phyloP scores from a whole-genome alignment of 192 early-diverging fungal genomes.

The Cladochytrium replicatum region DNA sequence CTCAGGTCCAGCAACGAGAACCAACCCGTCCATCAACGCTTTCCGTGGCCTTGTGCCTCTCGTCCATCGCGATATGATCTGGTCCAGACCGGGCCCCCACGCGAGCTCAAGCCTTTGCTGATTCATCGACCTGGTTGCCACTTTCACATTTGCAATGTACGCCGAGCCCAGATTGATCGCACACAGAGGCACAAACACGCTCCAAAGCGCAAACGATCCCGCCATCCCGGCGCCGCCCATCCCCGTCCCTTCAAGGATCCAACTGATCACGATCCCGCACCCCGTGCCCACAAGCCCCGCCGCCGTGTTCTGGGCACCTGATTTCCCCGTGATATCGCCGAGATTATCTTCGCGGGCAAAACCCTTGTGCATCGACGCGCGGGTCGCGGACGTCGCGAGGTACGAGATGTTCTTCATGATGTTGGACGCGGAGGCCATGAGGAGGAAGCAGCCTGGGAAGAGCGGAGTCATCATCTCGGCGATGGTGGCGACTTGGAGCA shows the following conservation, averaged over 20 bases:
- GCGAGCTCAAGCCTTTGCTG: slow-evolving; percentile 33
- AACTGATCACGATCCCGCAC: slow-evolving; percentile 32
- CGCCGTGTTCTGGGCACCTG: slow-evolving; percentile 70
- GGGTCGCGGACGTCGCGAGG: slow-evolving; percentile 69
- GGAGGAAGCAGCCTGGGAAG: slow-evolving; percentile 62
- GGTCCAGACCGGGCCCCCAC: background rate
- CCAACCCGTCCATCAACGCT: background rate
- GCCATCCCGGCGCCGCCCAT: slow-evolving; percentile 34
- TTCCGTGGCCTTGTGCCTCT: slow-evolving; percentile 14
- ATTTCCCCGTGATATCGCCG: slow-evolving; percentile 77
- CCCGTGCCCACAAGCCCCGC: slow-evolving; percentile 71
- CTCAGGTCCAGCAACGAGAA: slow-evolving; percentile 10
- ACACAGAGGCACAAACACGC: slow-evolving; percentile 59
- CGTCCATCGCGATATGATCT: background rate
- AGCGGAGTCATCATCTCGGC: slow-evolving; percentile 73
- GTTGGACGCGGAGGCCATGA: slow-evolving; percentile 67
- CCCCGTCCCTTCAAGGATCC: too few relatives aligned
- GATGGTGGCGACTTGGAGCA: slow-evolving; percentile 64
- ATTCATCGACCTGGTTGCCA: slow-evolving; percentile 54
- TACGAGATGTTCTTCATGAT: slow-evolving; percentile 80
- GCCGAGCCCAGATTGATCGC: slow-evolving; percentile 59
- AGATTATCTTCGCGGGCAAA: slow-evolving; percentile 66
- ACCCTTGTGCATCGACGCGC: slow-evolving; percentile 71
- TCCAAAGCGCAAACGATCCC: slow-evolving; percentile 43
- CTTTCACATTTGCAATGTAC: slow-evolving; percentile 56